phyloP scores from a whole-genome alignment of 305 asterid genomes.

The Plantago coronopus region DNA sequence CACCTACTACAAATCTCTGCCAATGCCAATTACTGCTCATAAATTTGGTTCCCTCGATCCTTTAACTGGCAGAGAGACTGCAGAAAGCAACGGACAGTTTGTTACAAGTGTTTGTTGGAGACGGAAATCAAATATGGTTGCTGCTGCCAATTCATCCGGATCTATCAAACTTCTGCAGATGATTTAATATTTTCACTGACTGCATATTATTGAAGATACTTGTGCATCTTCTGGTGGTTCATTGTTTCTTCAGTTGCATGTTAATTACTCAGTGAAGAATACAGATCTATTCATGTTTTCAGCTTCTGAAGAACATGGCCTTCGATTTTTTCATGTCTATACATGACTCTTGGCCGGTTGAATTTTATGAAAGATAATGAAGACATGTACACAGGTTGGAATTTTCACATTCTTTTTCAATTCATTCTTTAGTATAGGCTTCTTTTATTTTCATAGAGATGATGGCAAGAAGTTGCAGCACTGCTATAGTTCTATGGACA shows the following conservation, averaged over 20 bases:
- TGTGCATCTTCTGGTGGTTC: conserved; percentile 1
- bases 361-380: too few relatives aligned
- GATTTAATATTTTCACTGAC: conserved; percentile 41
- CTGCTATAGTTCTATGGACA: too few relatives aligned
- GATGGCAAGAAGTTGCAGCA: not conserved
- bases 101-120: conserved; percentile 98
- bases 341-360: conserved; percentile 5
- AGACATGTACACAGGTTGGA: not conserved
- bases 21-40: conserved; percentile 80
- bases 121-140: conserved; percentile 68
- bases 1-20: conserved; percentile 68
- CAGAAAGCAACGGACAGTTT: conserved; percentile 72
- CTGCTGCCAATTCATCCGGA: conserved; percentile 86
- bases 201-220: conserved; percentile 2
- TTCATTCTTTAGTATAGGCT: not conserved
- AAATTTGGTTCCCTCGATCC: conserved; percentile 85
- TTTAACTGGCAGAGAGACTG: conserved; percentile 74
- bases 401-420: not conserved
- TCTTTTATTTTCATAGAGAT: not conserved
- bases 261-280: not conserved
- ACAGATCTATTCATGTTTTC: not conserved
- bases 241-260: not conserved
- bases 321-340: not conserved
- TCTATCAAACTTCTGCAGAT: conserved; percentile 74
- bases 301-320: conserved; percentile 12